Evolutionary conservation across 257 asterid species (phyloP).

Genomic region (Misopates orontium): DNA sequence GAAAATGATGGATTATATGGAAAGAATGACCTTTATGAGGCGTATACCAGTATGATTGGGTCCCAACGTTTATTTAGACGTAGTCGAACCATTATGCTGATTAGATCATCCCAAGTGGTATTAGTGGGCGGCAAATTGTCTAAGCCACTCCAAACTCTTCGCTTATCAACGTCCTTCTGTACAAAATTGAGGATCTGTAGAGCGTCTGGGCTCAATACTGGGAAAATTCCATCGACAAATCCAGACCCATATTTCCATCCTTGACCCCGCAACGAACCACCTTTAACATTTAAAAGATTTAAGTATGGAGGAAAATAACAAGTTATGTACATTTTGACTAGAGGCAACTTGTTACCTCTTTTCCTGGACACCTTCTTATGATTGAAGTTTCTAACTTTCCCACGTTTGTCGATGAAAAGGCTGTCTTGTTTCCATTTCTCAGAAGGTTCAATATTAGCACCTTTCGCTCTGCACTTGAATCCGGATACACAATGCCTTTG

Average conservation of each 20-base stretch:
- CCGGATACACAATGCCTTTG: constrained; percentile 38
- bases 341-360: constrained; percentile 46
- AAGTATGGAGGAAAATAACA: not conserved
- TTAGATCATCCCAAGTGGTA: constrained; percentile 76
- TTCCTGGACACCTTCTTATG: constrained; percentile 74
- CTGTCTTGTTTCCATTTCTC: constrained; percentile 72
- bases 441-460: constrained; percentile 39
- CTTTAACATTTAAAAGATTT: constrained; percentile 34
- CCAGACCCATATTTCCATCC: constrained; percentile 98
- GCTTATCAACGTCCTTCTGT: constrained; percentile 48
- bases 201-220: constrained; percentile 81
- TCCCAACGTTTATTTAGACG: constrained; percentile 82
- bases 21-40: constrained; percentile 1
- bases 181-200: constrained; percentile 61
- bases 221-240: constrained; percentile 83
- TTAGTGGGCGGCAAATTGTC: constrained; percentile 67
- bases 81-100: constrained; percentile 72
- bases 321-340: not conserved
- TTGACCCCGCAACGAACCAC: constrained; percentile 84
- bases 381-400: constrained; percentile 59
- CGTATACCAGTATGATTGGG: constrained; percentile 53
- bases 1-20: not conserved
- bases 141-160: constrained; percentile 58
- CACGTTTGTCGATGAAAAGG: constrained; percentile 62
- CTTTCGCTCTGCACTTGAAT: constrained; percentile 48